These are phyloP conservation scores for Lyophyllum atratum DNA, from an alignment of 768 basidiomycete genomes.

Conservation along the genomic window DNA sequence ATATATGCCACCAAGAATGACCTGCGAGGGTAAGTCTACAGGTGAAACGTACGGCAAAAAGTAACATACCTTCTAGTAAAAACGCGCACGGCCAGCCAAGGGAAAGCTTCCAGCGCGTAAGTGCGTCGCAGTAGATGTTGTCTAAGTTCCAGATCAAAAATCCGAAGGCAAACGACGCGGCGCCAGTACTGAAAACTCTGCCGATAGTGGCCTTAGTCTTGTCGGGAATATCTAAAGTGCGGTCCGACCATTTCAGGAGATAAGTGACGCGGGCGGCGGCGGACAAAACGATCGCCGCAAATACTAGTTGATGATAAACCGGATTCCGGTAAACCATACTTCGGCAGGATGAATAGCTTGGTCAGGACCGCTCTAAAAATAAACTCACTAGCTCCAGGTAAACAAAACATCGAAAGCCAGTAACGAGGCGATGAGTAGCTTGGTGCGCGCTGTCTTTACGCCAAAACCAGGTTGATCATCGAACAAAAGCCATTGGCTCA, in stretches of 20 bases:
- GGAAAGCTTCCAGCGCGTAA: slow-evolving; percentile 56
- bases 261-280: slow-evolving; percentile 50
- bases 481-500: slow-evolving; percentile 61
- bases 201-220: slow-evolving; percentile 42
- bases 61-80: slow-evolving; percentile 56
- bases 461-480: slow-evolving; percentile 56
- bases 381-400: slow-evolving; percentile 71
- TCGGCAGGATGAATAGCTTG: slow-evolving; percentile 9
- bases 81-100: slow-evolving; percentile 71
- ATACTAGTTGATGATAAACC: slow-evolving; percentile 78
- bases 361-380: background rate
- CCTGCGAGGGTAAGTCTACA: slow-evolving; percentile 34
- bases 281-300: slow-evolving; percentile 57
- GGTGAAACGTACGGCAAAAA: background rate
- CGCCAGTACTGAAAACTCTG: slow-evolving; percentile 53
- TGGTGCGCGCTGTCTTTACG: slow-evolving; percentile 37
- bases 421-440: slow-evolving; percentile 37
- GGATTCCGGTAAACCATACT: slow-evolving; percentile 74
- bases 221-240: slow-evolving; percentile 40
- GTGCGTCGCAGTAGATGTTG: slow-evolving; percentile 66
- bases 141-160: slow-evolving; percentile 83
- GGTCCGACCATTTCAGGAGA: slow-evolving; percentile 48
- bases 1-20: slow-evolving; percentile 76
- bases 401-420: slow-evolving; percentile 60
- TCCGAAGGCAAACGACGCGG: slow-evolving; percentile 57